Base-by-base conservation (phyloP, 768 basidiomycete species). In the Suillus americanus region DNA sequence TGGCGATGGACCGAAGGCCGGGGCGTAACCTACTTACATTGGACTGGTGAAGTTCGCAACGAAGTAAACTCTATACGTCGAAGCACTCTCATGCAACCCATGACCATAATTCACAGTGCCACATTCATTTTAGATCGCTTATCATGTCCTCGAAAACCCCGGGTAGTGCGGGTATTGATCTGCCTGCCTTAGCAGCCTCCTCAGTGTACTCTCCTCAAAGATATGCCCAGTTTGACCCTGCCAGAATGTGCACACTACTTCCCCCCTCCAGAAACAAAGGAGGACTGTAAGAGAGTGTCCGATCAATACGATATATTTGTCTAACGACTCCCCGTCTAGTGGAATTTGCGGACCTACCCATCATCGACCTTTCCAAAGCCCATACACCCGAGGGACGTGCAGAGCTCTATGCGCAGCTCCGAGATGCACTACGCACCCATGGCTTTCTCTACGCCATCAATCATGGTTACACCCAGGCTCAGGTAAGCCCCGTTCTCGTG, bases 361-460 rank as follows among this genome's bases (percentile, higher is more conserved):
- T 74, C 33, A 67, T 79, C 25, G 78, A 79, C 37, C 68, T 79
- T 53, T 71, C 76, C 2, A 72, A 75, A 64, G 69, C 71, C 20
- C 61, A 65, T 13, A 78, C 74, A 0, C 72, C 75, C 1, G 75
- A 78, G 40, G 77, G 75, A 8, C 73, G 74, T 2, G 73, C 68
- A 2, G 74, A 67, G 38, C 73, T 79, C 20, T 75, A 71, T 7
- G 63, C 63, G 2, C 63, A 75, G 51, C 73, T 72, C 8, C 75
- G 75, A 25, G 74, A 77, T 57, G 78, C 77, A 6, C 72, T 78
- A 66, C 69, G 69, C 43, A 71, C 68, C 7, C 69, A 73, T 38
- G 78, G 78, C 3, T 84, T 85, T 63, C 81, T 84, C 71, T 84
- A 83, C 64, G 79, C 80, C 23, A 71, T 83, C 25, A 83, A 83